Evolutionary conservation across 2,329 filamentous ascomycete species (phyloP).

Genomic region (Diaporthe sp.): DNA sequence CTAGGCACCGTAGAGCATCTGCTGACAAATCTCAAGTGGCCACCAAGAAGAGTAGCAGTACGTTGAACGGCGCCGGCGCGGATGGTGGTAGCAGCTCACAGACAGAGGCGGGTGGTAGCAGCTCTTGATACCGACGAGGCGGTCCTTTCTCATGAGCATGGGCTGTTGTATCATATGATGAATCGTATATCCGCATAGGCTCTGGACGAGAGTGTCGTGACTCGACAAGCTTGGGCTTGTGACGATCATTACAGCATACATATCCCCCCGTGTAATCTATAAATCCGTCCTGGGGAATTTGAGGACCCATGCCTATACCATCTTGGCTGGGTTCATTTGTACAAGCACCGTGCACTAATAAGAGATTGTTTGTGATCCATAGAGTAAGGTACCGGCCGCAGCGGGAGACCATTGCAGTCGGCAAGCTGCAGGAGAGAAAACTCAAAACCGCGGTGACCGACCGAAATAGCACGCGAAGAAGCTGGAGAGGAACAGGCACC

Average conservation of each 20-base stretch:
- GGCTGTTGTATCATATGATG: not conserved
- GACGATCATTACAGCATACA: not conserved
- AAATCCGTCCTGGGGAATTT: not conserved
- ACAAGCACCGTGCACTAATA: not conserved
- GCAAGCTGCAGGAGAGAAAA: conserved; percentile 19
- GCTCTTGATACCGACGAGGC: conserved; percentile 10
- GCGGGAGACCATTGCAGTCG: not conserved
- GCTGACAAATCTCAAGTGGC: conserved; percentile 49
- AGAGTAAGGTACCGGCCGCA: not conserved
- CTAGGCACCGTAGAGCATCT: not conserved
- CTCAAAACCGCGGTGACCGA: conserved; percentile 27
- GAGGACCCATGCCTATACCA: not conserved
- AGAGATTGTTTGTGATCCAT: not conserved
- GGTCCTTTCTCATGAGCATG: not conserved
- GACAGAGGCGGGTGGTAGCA: conserved; percentile 32
- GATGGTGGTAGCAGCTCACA: conserved; percentile 32
- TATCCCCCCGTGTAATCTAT: not conserved
- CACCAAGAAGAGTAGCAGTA: conserved; percentile 54
- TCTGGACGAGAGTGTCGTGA: not conserved
- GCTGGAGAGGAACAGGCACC: conserved; percentile 18
- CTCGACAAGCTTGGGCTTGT: not conserved
- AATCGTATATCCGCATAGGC: not conserved
- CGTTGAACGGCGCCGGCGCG: conserved; percentile 25
- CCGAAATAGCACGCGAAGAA: conserved; percentile 18
- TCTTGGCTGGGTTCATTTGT: not conserved